Evolutionary conservation across 2,329 filamentous ascomycete species (phyloP), one percentile per base, ranked within the genome.

Genomic region (Monosporascus sp.): DNA sequence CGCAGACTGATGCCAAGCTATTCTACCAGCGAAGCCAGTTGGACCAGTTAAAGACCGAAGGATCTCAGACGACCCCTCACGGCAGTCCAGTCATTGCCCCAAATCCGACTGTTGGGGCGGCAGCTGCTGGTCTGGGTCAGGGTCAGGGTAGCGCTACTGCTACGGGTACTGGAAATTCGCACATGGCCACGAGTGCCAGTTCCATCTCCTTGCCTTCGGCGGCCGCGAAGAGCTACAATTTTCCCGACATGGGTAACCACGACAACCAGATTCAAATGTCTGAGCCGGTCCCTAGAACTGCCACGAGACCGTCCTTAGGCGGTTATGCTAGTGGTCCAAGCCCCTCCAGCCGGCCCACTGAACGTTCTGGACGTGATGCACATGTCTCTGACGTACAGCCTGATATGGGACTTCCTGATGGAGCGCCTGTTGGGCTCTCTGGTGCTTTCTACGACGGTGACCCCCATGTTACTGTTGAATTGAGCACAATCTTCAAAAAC

Each of bases 11-110:
- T 68, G 90, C 93, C 54, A 97, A 96, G 71, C 81, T 97, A 57
- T 96, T 97, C 74, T 99, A 96, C 70, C 93, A 97, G 73, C 82
- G 89, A 60, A 91, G 90, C 70, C 89, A 91, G 70, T 76, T 85
- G 53, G 87, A 86, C 57, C 66, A 70, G 52, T 65, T 64, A 60
- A 77, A 69, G 62, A 60, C 59, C 48, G 65, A 62, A 53, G 70
- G 60, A 47, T 61, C 62, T 24, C 74, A 77, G 48, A 59, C 66
- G 41, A 76, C 74, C 14, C 74, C 76, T 9, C 70, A 73, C 20
- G 72, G 69, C 15, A 82, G 79, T 54, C 78, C 80, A 14, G 59
- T 72, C 47, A 69, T 78, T 17, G n/a, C 42, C 3, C 42, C 22
- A 27, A 46, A 22, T 31, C 24, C 22, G 14, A 7, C 24, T 46